Evolutionary conservation across 2,329 filamentous ascomycete species (phyloP).

Genomic region (Fusarium pseudograminearum): DNA sequence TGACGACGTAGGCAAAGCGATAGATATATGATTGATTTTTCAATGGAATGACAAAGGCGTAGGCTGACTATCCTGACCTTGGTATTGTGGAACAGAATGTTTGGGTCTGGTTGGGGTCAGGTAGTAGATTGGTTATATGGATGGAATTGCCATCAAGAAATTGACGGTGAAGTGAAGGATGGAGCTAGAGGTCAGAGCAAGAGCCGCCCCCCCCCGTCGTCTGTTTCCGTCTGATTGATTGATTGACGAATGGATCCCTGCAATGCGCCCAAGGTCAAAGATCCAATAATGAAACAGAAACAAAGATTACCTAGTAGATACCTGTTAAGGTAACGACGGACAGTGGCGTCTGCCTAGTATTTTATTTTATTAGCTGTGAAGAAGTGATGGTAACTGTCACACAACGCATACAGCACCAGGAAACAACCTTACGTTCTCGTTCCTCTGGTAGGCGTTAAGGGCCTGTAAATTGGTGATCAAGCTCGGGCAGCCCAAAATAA

Average conservation of each 20-base stretch:
- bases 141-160: slow-evolving; percentile 29
- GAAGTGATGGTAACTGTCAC: neutral
- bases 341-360: neutral
- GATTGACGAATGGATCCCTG: slow-evolving; percentile 30
- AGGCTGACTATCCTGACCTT: slow-evolving; percentile 7
- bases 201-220: slow-evolving; percentile 25
- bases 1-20: slow-evolving; percentile 20
- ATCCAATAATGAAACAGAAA: slow-evolving; percentile 32
- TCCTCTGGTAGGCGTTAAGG: neutral
- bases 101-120: slow-evolving; percentile 8
- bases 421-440: neutral
- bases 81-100: slow-evolving; percentile 28
- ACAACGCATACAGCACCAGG: neutral
- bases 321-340: neutral
- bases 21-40: slow-evolving; percentile 28
- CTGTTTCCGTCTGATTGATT: slow-evolving; percentile 24
- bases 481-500: slow-evolving; percentile 13
- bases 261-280: slow-evolving; percentile 23
- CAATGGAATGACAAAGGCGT: slow-evolving; percentile 32
- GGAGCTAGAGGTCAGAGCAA: slow-evolving; percentile 24
- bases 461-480: slow-evolving; percentile 1
- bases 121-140: slow-evolving; percentile 19
- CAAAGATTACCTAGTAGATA: neutral
- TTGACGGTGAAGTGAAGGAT: slow-evolving; percentile 41
- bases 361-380: slow-evolving; percentile 14